Evolutionary conservation across 2,329 filamentous ascomycete species (phyloP).

Genomic region (Penicillium capsulatum): DNA sequence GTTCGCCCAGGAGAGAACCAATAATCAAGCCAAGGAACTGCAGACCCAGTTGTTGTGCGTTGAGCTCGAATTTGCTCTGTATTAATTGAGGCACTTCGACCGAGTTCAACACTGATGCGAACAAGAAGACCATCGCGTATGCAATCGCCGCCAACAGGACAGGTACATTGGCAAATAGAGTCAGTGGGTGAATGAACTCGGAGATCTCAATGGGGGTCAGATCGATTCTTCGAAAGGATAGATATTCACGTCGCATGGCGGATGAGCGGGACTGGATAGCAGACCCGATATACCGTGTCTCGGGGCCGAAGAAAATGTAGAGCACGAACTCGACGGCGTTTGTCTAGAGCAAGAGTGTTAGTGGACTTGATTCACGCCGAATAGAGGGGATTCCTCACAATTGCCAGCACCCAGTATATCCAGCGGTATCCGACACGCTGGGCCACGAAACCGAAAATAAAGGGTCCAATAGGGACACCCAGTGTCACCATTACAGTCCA

Average conservation of each 20-base stretch:
- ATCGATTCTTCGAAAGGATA: constrained; percentile 51
- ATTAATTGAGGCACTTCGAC: constrained; percentile 60
- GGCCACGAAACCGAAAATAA: constrained; percentile 44
- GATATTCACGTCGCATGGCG: constrained; percentile 46
- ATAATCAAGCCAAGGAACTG: constrained; percentile 58
- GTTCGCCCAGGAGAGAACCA: constrained; percentile 58
- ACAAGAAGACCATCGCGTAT: constrained; percentile 58
- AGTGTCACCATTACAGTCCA: constrained; percentile 54
- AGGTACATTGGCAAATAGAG: constrained; percentile 45
- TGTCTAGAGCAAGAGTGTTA: constrained; percentile 39
- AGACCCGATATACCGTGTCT: constrained; percentile 49
- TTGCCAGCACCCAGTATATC: constrained; percentile 58
- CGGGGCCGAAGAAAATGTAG: constrained; percentile 54
- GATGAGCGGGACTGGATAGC: constrained; percentile 19
- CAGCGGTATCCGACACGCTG: constrained; percentile 53
- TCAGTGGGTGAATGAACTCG: constrained; percentile 53
- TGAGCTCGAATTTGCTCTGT: constrained; percentile 53
- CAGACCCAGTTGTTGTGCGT: constrained; percentile 56
- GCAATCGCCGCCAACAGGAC: constrained; percentile 52
- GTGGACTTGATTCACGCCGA: neutral
- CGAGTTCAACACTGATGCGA: constrained; percentile 51
- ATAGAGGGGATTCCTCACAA: constrained; percentile 41
- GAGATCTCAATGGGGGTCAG: constrained; percentile 45
- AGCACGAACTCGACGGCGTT: constrained; percentile 55
- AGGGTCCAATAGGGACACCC: constrained; percentile 43